A percentile compares a stretch with the other conserved stretches of the same genome.
Evolutionary conservation across 176 grass and related monocot genomes (phyloP).

Genomic region (Stipa capillata): DNA sequence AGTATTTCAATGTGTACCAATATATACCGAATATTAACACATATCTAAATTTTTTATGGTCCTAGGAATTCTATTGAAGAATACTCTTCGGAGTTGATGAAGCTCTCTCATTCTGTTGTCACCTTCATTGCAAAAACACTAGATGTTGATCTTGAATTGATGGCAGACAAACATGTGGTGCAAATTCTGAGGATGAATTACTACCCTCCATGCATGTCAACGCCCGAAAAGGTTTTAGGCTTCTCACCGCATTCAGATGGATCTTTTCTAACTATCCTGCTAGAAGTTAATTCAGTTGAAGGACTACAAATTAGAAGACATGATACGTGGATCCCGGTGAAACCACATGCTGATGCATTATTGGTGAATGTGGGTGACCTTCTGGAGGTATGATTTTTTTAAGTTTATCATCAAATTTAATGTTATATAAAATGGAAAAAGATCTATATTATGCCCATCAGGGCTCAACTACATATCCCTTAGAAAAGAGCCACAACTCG

Average conservation of each 20-base stretch:
- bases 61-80: slow-evolving; percentile 32
- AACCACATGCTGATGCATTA: slow-evolving; percentile 17
- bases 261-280: slow-evolving; percentile 30
- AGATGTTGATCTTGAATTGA: not conserved
- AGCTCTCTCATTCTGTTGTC: slow-evolving; percentile 15
- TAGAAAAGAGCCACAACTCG: too few species aligned
- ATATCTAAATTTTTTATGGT: not conserved
- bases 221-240: slow-evolving; percentile 42
- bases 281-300: slow-evolving; percentile 36
- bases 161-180: slow-evolving; percentile 15
- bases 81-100: slow-evolving; percentile 33
- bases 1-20: not conserved
- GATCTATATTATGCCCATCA: too few species aligned
- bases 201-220: slow-evolving; percentile 46
- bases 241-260: slow-evolving; percentile 37
- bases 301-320: slow-evolving; percentile 37
- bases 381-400: slow-evolving; percentile 26
- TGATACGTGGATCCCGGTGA: slow-evolving; percentile 22
- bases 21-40: not conserved
- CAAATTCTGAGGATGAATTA: slow-evolving; percentile 47
- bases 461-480: too few species aligned
- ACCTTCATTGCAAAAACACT: slow-evolving; percentile 29
- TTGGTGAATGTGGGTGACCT: slow-evolving; percentile 44
- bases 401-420: not conserved
- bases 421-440: not conserved